Percentiles rank a stretch among this genome's conserved stretches.
Conservation (phyloP, 1,284 basidiomycete genomes). For the Athelia psychrophila region DNA sequence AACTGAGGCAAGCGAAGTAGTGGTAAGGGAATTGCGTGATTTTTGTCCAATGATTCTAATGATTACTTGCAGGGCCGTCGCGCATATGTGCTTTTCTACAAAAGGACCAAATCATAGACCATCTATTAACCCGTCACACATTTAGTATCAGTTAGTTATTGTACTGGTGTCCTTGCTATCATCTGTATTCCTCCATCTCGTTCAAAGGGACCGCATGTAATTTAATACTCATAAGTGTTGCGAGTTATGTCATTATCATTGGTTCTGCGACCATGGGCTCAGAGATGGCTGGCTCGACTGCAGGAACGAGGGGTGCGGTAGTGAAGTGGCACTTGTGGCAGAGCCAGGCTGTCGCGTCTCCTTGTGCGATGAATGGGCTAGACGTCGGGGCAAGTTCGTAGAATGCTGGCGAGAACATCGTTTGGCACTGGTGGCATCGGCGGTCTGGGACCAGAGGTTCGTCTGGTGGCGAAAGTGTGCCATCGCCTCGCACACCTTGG, state of each 20-base stretch:
- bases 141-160: conserved; percentile 18
- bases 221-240: conserved; percentile 31
- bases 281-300: conserved; percentile 1
- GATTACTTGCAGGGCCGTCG: conserved; percentile 64
- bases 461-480: conserved; percentile 3
- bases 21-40: conserved; percentile 51
- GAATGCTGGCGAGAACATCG: conserved; percentile 38
- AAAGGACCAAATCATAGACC: conserved; percentile 59
- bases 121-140: conserved; percentile 1
- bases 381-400: conserved; percentile 20
- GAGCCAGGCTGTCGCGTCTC: conserved; percentile 28
- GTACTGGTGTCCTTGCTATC: conserved; percentile 27
- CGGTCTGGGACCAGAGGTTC: conserved; percentile 15
- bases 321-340: conserved; percentile 59
- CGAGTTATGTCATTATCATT: conserved; percentile 24
- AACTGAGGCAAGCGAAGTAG: conserved; percentile 77
- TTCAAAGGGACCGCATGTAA: conserved; percentile 17
- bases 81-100: conserved; percentile 88
- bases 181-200: conserved; percentile 24
- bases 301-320: not conserved
- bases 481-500: conserved; percentile 30
- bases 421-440: conserved; percentile 31
- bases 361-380: conserved; percentile 1
- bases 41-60: conserved; percentile 7
- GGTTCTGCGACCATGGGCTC: not conserved